Base-by-base conservation (phyloP, 495 filamentous ascomycete genomes). In the Corynascus novoguineensis region DNA sequence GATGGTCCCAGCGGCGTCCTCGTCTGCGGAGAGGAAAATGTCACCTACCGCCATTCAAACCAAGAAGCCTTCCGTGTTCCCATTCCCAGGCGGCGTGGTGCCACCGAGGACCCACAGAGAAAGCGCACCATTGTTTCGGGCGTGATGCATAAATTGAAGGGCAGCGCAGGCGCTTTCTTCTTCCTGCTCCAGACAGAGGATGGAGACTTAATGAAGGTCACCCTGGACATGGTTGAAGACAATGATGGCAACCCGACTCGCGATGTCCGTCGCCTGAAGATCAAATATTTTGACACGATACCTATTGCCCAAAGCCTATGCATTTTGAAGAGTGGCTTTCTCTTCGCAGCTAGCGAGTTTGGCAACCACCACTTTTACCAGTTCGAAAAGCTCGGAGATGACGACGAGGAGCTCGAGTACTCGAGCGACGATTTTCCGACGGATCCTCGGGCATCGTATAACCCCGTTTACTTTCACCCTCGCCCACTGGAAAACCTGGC, bases 221-320 rank as follows among this genome's bases (percentile, higher is more conserved):
- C 88, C 1, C 79, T 97, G 60, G 90, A 96, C 55, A 90, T 96
- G 85, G 81, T 83, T 0, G 86, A 92, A 64, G 89, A 96, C 67
- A 85, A 84, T 4, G 79, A 85, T 28, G 89, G 86, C 15, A 85
- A 89, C 54, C 74, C 85, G 4, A 92, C 87, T 0, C 85, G 86
- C 12, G 86, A 92, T 63, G 92, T 97, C 5, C 79, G 78, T 61
- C 79, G 83, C 22, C 73, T 99, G 31, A 95, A 89, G 68, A 92
- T 99, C 73, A 96, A 96, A 69, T 97, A 97, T 66, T 99, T 97
- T 60, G 95, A 97, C 60, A 97, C 95, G 0, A 89, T 97, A 8
- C 93, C 95, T 0, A 75, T 93, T 37, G 90, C 92, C 1, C 82
- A 89, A 0, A 91, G 80, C 62, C 77, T 99, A 15, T 86, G 90